Conservation (phyloP, 345 rosid genomes). For the Lumnitzera littorea region DNA sequence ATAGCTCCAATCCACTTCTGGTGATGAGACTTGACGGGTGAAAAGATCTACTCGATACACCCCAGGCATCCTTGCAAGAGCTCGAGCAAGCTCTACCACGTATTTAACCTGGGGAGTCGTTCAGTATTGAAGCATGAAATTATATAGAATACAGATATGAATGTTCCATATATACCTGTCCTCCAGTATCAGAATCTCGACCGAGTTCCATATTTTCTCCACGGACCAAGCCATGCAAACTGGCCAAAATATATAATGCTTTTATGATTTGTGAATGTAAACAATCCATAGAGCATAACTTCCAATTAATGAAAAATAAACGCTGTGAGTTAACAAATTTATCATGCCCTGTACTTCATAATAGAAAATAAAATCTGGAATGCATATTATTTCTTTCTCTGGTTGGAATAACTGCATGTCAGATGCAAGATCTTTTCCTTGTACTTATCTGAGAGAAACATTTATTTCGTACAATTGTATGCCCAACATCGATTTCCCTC, state of each 20-base stretch:
- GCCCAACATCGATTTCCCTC: too few relatives aligned
- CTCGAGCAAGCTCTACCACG: conserved; percentile 92
- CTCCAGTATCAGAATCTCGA: conserved; percentile 96
- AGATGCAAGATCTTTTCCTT: too few relatives aligned
- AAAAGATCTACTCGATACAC: conserved; percentile 95
- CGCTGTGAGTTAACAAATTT: too few relatives aligned
- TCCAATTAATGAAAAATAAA: too few relatives aligned
- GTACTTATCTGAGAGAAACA: too few relatives aligned
- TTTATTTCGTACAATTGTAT: too few relatives aligned
- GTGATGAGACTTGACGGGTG: conserved; percentile 74
- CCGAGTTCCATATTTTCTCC: conserved; percentile 99
- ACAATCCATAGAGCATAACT: not conserved
- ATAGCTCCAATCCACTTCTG: conserved; percentile 97
- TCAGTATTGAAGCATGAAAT: not conserved
- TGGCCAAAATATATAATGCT: conserved; percentile 18
- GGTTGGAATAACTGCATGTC: too few relatives aligned
- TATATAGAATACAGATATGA: not conserved
- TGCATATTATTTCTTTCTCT: not conserved
- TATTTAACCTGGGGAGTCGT: conserved; percentile 63
- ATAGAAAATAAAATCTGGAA: not conserved
- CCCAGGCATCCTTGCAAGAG: conserved; percentile 94
- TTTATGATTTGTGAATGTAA: not conserved
- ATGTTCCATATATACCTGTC: conserved; percentile 48
- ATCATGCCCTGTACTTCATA: too few relatives aligned
- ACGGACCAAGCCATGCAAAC: conserved; percentile 92